phyloP scores from a whole-genome alignment of 805 yeast genomes.

The Myxozyma melibiosi region DNA sequence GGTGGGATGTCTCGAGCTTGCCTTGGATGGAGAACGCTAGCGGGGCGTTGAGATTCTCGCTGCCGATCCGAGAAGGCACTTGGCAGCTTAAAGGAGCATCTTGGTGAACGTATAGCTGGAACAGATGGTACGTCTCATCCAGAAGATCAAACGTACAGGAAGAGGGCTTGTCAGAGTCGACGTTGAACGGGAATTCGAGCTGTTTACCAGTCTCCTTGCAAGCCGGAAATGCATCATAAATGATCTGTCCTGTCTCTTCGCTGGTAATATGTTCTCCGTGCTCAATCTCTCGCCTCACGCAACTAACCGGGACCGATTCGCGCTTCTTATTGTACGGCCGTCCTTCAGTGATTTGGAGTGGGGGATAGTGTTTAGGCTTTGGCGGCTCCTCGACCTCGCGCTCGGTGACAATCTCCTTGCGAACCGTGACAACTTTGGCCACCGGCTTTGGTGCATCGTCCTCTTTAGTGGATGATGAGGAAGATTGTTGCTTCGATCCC shows the following conservation, averaged over 20 bases:
- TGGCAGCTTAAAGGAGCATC: constrained; percentile 76
- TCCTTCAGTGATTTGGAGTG: constrained; percentile 14
- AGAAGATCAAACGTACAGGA: constrained; percentile 63
- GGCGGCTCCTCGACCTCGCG: not conserved
- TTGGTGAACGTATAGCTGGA: constrained; percentile 75
- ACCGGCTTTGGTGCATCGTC: not conserved
- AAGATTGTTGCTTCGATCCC: not conserved
- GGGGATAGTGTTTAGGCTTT: not conserved
- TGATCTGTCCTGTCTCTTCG: constrained; percentile 59
- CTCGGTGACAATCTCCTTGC: constrained; percentile 8
- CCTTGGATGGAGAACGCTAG: constrained; percentile 67
- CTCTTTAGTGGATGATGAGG: not conserved
- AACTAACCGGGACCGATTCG: constrained; percentile 43
- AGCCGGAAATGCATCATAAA: constrained; percentile 59
- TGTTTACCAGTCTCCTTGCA: constrained; percentile 69
- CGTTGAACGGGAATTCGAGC: constrained; percentile 56
- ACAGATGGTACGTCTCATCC: constrained; percentile 69
- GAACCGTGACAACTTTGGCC: constrained; percentile 2
- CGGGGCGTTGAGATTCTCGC: constrained; percentile 48
- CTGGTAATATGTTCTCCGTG: constrained; percentile 70
- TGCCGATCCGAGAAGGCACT: constrained; percentile 53
- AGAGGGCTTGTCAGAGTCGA: constrained; percentile 48
- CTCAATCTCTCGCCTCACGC: constrained; percentile 70
- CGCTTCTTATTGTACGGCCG: constrained; percentile 3
- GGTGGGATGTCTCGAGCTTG: constrained; percentile 63